Percentiles rank a stretch among this genome's conserved stretches.
These are phyloP conservation scores for Trichoderma sp. DNA, from an alignment of 2,329 filamentous ascomycete species.

Conservation along the genomic window DNA sequence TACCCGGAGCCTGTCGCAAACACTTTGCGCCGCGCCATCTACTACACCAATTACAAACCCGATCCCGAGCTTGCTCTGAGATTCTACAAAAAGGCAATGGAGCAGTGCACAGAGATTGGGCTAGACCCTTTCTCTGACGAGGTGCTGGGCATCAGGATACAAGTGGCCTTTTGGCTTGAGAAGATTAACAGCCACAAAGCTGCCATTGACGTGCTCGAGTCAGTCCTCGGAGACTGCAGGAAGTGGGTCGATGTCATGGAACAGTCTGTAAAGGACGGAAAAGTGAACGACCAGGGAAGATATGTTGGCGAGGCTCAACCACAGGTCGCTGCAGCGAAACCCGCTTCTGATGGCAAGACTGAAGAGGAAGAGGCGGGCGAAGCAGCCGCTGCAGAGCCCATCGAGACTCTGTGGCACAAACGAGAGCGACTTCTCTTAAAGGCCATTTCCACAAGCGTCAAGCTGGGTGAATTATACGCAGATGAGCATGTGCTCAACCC, in stretches of 20 bases:
- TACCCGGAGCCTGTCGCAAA: conserved; percentile 72
- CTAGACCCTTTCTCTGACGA: conserved; percentile 92
- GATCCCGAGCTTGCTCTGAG: conserved; percentile 77
- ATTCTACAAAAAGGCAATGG: conserved; percentile 79
- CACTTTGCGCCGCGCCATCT: conserved; percentile 79
- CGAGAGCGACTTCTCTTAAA: conserved; percentile 71
- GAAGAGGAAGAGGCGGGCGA: conserved; percentile 27
- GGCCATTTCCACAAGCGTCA: conserved; percentile 74
- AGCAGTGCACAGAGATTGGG: conserved; percentile 68
- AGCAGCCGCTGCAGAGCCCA: conserved; percentile 29
- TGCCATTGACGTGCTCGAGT: conserved; percentile 76
- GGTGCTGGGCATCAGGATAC: conserved; percentile 84
- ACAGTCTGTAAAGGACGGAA: conserved; percentile 50
- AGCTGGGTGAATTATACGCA: conserved; percentile 81
- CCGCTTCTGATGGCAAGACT: conserved; percentile 21
- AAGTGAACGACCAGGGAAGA: conserved; percentile 45
- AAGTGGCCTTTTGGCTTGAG: conserved; percentile 78
- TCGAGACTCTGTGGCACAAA: conserved; percentile 57
- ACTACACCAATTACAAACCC: conserved; percentile 76
- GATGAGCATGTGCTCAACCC: conserved; percentile 73
- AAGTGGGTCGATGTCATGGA: conserved; percentile 61
- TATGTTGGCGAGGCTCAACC: conserved; percentile 30
- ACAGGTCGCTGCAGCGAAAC: not conserved
- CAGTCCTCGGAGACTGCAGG: conserved; percentile 69
- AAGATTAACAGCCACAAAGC: conserved; percentile 69